Percentiles rank a stretch among this genome's conserved stretches.
These are phyloP conservation scores for Yamadazyma sp. DNA, from an alignment of 1,139 yeast species.

Conservation along the genomic window DNA sequence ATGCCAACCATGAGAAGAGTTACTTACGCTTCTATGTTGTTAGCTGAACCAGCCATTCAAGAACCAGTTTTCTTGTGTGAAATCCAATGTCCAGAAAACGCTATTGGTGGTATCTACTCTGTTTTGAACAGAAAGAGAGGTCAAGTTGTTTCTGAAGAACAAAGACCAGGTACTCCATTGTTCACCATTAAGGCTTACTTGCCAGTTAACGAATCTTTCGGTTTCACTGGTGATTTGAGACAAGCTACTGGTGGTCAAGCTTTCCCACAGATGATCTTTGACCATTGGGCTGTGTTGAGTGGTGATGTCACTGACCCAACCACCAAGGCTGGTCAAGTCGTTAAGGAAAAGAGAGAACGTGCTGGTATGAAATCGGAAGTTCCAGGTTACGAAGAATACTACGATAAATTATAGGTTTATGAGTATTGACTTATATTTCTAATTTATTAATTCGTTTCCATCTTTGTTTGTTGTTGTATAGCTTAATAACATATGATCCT, in stretches of 20 bases:
- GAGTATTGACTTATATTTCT: not conserved
- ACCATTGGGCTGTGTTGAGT: constrained; percentile 90
- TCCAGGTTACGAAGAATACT: constrained; percentile 99
- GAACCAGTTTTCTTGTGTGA: constrained; percentile 99
- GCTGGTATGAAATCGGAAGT: constrained; percentile 96
- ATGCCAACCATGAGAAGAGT: constrained; percentile 99
- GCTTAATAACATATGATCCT: constrained; percentile 13
- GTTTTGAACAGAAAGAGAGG: constrained; percentile 99
- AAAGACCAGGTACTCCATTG: constrained; percentile 99
- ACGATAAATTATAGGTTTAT: constrained; percentile 87
- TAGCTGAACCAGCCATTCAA: constrained; percentile 98
- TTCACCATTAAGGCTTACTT: constrained; percentile 99
- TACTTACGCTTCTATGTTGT: constrained; percentile 95
- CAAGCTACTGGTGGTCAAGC: constrained; percentile 99
- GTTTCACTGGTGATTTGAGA: constrained; percentile 99
- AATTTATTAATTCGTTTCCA: constrained; percentile 1
- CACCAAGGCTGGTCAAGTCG: constrained; percentile 95
- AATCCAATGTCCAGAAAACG: constrained; percentile 99
- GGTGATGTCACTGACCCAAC: constrained; percentile 94
- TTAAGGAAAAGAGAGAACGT: constrained; percentile 88
- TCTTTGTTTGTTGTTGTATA: constrained; percentile 16
- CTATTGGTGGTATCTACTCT: constrained; percentile 99
- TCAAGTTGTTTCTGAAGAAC: constrained; percentile 98
- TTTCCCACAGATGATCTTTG: constrained; percentile 99
- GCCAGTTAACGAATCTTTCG: constrained; percentile 99